Evolutionary conservation across 805 yeast genomes (phyloP), one percentile per base, ranked within the genome.

Genomic region (Tetrapisispora namnaoensis): DNA sequence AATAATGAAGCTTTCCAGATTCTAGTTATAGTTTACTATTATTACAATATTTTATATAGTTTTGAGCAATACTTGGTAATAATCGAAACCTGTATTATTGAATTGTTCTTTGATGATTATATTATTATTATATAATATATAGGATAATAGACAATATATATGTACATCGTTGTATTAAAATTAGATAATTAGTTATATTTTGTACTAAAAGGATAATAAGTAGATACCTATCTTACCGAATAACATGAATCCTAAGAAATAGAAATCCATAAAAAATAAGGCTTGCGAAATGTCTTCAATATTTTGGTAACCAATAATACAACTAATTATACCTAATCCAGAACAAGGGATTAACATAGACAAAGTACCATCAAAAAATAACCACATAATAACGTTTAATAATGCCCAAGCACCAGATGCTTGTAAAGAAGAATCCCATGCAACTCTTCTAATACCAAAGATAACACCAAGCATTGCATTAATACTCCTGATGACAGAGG

Each of bases 151-250:
- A 32, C n/a, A 13, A 32, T 32, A 32, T 32, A 3, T 32, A 32
- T 13, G 4, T 32, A 32, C 13, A 32, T 32, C 35, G n/a, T 13
- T 32, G 11, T 32, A 32, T 32, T 24, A 32, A 11, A 32, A 7
- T 32, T 32, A 5, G 4, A 32, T 32, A 13, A 6, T 32, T 32
- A 32, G 35, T 32, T 32, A 24, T 24, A 24, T 24, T 24, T 24
- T 24, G 28, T 24, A 24, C 28, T 24, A 52, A 30, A 50, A 48
- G 35, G 58, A 52, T 52, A 68, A 76, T 42, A 79, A 63, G 49
- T 71, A 76, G 61, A 86, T 76, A 16, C 87, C 86, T 47, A 83
- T 59, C 61, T 82, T 82, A 18, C 90, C 88, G 65, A 83, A 81
- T 24, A 83, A 72, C 37, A 83, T 70, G 43, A 78, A 68, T 0